Base-by-base conservation (phyloP, 257 asterid genomes). In the Striga asiatica region DNA sequence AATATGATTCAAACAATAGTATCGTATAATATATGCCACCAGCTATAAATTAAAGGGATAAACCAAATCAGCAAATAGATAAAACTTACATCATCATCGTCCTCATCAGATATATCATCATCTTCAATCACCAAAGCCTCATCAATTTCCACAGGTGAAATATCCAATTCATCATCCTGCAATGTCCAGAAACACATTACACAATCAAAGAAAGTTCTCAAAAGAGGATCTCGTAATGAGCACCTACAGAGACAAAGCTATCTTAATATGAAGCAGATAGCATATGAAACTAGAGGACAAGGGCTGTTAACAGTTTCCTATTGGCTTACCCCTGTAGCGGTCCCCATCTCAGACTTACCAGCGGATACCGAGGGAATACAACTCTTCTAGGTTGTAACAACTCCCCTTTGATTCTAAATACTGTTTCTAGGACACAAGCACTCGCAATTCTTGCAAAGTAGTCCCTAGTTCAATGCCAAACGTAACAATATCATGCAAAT, bases 71-170 rank as follows among this genome's bases (percentile, higher is more conserved):
- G 62, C 24, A 47, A 25, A 42, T 38, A 23, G 51, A 22, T n/a
- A 46, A 24, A 61, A 71, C 83, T 56, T 85, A 88, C 99, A 73
- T 83, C 96, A 61, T 87, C 94, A 55, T 81, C 94, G 2, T 87
- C 93, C 2, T 87, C 97, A 65, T 88, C 95, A 6, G 99, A 93
- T 29, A 93, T 74, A 66, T 92, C 97, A 54, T 88, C 99, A 70
- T 88, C 94, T 70, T 88, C 97, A 70, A 88, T 93, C 74, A 93
- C 93, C 84, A 85, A 75, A 37, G 93, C 83, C 47, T 84, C 97
- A 52, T 88, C 94, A 59, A 85, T 74, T 66, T 83, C 97, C 24
- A 83, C 76, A 14, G 95, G 93, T 23, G 95, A 79, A 54, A 78
- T 77, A 64, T 78, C 92, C 78, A 93, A 70, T 57, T 83, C 99